phyloP scores from a whole-genome alignment of 306 rosid species.

The Adenanthera pavonina region DNA sequence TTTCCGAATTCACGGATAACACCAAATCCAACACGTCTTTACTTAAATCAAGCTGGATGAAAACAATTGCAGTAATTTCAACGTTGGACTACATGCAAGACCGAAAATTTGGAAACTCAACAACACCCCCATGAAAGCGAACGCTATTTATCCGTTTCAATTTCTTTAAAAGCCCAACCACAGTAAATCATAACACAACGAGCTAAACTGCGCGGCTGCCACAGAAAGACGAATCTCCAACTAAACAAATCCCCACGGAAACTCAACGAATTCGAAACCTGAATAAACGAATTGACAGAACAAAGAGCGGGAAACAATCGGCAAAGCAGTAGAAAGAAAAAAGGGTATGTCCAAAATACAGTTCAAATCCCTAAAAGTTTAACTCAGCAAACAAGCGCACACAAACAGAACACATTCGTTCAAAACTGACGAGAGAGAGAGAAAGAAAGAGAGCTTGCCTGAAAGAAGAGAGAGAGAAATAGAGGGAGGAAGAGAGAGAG shows the following conservation, averaged over 20 bases:
- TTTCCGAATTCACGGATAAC: slow-evolving; percentile 11
- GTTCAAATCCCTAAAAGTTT: slow-evolving; percentile 34
- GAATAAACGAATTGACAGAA: slow-evolving; percentile 22
- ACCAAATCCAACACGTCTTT: neutral
- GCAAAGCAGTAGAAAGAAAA: neutral
- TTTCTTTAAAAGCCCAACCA: slow-evolving; percentile 28
- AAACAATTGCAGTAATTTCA: slow-evolving; percentile 18
- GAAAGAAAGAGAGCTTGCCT: slow-evolving; percentile 47
- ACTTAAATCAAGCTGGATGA: slow-evolving; percentile 16
- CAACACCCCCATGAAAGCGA: neutral
- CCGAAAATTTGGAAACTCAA: slow-evolving; percentile 18
- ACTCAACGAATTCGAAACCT: slow-evolving; percentile 33
- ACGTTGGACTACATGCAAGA: slow-evolving; percentile 27
- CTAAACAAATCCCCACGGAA: slow-evolving; percentile 13
- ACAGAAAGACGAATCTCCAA: slow-evolving; percentile 5
- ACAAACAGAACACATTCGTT: neutral
- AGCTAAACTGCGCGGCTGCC: neutral
- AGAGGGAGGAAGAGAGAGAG: slow-evolving; percentile 7
- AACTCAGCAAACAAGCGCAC: slow-evolving; percentile 3
- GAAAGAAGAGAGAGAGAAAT: slow-evolving; percentile 1
- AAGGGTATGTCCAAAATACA: slow-evolving; percentile 17
- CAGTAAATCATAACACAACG: slow-evolving; percentile 14
- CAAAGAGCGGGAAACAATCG: slow-evolving; percentile 26
- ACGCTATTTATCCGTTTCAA: slow-evolving; percentile 1
- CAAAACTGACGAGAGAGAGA: neutral